Conservation (phyloP, 106 monocot genomes). For the Dendrobium catenatum region DNA sequence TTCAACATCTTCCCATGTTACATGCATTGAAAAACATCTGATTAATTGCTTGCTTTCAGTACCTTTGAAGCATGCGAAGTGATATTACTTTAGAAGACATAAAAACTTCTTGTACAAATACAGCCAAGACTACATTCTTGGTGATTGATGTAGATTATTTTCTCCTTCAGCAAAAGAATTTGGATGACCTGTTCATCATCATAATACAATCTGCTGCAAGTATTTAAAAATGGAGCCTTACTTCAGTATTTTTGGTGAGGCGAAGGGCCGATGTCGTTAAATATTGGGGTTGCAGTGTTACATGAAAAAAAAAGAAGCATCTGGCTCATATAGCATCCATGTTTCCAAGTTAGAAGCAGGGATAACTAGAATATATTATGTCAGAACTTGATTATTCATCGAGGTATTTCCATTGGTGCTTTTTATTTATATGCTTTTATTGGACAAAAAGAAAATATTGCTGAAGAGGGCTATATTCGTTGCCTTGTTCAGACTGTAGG, state of each 20-base stretch:
- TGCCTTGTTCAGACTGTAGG: too few relatives aligned
- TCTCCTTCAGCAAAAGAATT: constrained; percentile 73
- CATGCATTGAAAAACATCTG: not conserved
- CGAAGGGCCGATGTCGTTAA: constrained; percentile 35
- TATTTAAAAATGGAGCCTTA: constrained; percentile 42
- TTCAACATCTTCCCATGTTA: not conserved
- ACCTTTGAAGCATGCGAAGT: constrained; percentile 69
- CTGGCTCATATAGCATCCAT: constrained; percentile 48
- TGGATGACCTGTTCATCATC: constrained; percentile 79
- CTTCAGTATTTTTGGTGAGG: constrained; percentile 57
- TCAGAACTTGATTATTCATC: constrained; percentile 70
- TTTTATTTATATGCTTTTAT: not conserved
- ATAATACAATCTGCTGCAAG: constrained; percentile 50
- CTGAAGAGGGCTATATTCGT: not conserved
- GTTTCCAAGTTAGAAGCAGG: constrained; percentile 74
- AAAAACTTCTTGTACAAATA: constrained; percentile 24
- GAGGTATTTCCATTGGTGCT: constrained; percentile 29
- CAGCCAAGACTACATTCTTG: constrained; percentile 51
- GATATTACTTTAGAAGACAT: constrained; percentile 48
- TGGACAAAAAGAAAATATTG: not conserved
- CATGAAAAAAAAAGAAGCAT: constrained; percentile 66
- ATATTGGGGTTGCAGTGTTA: constrained; percentile 59
- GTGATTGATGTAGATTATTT: constrained; percentile 73
- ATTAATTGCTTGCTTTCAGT: constrained; percentile 36
- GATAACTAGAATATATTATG: constrained; percentile 66